phyloP scores from a whole-genome alignment of 2,329 filamentous ascomycete genomes.

The Colletotrichum tanaceti region DNA sequence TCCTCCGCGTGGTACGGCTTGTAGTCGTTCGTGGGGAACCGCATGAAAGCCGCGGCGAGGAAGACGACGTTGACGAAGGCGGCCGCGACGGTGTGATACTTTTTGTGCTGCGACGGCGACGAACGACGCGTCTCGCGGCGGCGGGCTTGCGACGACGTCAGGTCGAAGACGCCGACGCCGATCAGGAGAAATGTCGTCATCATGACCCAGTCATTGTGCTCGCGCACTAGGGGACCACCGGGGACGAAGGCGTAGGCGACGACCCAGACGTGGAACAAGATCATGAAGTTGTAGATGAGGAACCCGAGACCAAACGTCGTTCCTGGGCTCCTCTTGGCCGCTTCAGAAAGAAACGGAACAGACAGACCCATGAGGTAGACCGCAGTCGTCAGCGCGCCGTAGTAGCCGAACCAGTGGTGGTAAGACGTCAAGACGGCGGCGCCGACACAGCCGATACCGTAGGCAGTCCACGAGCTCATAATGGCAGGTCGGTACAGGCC shows the following conservation, averaged over 20 bases:
- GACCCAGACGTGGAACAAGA: conserved; percentile 98
- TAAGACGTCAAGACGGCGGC: conserved; percentile 82
- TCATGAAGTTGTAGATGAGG: conserved; percentile 90
- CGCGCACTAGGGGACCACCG: conserved; percentile 89
- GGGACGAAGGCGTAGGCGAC: conserved; percentile 98
- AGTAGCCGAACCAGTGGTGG: conserved; percentile 89
- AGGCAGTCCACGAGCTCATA: conserved; percentile 82
- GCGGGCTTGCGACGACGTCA: conserved; percentile 63
- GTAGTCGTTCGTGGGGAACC: conserved; percentile 94
- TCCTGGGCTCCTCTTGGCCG: conserved; percentile 80
- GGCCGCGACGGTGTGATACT: conserved; percentile 68
- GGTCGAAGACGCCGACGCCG: conserved; percentile 85
- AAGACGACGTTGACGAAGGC: conserved; percentile 84
- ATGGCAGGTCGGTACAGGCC: conserved; percentile 80
- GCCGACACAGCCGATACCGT: conserved; percentile 80
- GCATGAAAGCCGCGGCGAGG: conserved; percentile 82
- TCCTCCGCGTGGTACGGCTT: conserved; percentile 88
- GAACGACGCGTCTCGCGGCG: conserved; percentile 52
- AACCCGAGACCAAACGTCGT: conserved; percentile 89
- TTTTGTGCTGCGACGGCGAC: conserved; percentile 58
- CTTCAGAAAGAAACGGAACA: conserved; percentile 79
- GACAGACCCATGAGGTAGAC: conserved; percentile 85
- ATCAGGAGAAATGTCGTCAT: conserved; percentile 84
- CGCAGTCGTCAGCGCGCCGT: conserved; percentile 80
- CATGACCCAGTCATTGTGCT: conserved; percentile 98